Evolutionary conservation across 1,284 basidiomycete species (phyloP).

Genomic region (Puccinia hordei): DNA sequence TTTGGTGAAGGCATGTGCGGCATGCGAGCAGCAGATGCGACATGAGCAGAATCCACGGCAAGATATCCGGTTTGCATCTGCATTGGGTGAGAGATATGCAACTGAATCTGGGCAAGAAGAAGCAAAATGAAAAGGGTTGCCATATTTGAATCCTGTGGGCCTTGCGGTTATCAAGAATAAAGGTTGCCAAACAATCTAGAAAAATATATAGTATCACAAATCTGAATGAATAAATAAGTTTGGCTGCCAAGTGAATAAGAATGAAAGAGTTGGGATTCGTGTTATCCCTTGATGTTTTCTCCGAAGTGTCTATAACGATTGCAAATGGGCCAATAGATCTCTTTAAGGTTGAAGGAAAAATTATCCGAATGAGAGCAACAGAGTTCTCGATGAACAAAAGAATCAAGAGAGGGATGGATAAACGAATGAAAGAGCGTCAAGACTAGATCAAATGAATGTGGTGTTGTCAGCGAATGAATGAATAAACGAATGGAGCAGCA

Average conservation of each 20-base stretch:
- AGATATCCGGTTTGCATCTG: not conserved
- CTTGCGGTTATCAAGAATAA: not conserved
- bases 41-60: not conserved
- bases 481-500: not conserved
- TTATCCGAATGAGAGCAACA: too few relatives aligned
- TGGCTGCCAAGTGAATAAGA: not conserved
- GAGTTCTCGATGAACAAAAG: too few relatives aligned
- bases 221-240: not conserved
- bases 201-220: not conserved
- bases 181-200: not conserved
- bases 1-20: not conserved
- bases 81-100: not conserved
- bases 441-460: not conserved
- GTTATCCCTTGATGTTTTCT: too few relatives aligned
- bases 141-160: not conserved
- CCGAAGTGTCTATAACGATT: too few relatives aligned
- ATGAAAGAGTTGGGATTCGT: too few relatives aligned
- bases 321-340: too few relatives aligned
- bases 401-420: too few relatives aligned
- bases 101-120: not conserved
- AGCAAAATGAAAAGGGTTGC: not conserved
- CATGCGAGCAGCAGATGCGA: too few relatives aligned
- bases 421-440: too few relatives aligned
- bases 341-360: too few relatives aligned
- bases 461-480: not conserved